These are phyloP conservation scores for Tuber indicum DNA, from an alignment of 495 filamentous ascomycete genomes.

Conservation along the genomic window DNA sequence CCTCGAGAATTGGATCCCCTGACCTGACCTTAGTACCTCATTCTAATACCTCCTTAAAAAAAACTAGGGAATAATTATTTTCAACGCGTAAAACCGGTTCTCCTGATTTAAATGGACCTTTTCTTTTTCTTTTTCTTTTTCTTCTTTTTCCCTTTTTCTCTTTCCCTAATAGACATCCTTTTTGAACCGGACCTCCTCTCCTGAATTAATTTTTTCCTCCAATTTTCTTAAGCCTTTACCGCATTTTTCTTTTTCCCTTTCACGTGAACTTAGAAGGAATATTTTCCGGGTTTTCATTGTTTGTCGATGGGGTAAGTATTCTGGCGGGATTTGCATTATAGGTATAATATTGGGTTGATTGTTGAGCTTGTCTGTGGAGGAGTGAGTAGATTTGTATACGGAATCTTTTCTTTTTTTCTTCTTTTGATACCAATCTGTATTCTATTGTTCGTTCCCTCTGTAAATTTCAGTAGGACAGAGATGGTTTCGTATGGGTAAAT, in stretches of 20 bases:
- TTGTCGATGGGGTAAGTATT: not conserved
- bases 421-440: not conserved
- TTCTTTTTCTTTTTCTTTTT: not conserved
- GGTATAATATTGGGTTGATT: not conserved
- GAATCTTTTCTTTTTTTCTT: not conserved
- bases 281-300: not conserved
- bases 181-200: not conserved
- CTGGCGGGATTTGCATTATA: not conserved
- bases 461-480: not conserved
- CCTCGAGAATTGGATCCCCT: not conserved
- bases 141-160: not conserved
- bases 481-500: not conserved
- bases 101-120: not conserved
- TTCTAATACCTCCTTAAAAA: not conserved
- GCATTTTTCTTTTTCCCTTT: not conserved
- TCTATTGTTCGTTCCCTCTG: not conserved
- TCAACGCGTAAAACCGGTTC: not conserved
- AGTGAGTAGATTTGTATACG: not conserved
- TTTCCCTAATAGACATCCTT: not conserved
- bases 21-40: not conserved
- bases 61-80: not conserved
- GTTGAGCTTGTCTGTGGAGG: not conserved
- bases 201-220: not conserved
- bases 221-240: not conserved
- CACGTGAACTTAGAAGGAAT: not conserved